Percentiles rank a stretch among this genome's conserved stretches.
These are phyloP conservation scores for Thermochaetoides dissita DNA, from an alignment of 2,329 filamentous ascomycete genomes.

Conservation along the genomic window DNA sequence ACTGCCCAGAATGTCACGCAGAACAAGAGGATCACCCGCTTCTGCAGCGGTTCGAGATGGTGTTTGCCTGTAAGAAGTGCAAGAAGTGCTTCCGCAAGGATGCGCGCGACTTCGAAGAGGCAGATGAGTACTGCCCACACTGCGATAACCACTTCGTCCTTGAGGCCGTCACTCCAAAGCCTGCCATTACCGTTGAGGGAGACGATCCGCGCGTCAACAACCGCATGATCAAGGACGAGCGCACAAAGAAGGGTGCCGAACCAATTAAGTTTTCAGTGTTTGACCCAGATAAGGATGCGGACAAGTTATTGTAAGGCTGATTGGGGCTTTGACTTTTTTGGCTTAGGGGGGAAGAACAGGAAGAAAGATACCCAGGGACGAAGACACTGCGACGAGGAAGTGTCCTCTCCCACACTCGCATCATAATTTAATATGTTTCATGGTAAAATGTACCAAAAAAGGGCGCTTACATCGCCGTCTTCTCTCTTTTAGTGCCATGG, in stretches of 20 bases:
- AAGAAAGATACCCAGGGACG: not conserved
- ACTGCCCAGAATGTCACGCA: conserved; percentile 86
- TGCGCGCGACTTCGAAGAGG: conserved; percentile 79
- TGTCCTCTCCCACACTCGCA: not conserved
- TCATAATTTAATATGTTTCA: not conserved
- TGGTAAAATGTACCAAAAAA: conserved; percentile 3
- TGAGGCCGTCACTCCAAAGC: conserved; percentile 72
- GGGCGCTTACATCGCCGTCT: not conserved
- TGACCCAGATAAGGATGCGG: conserved; percentile 58
- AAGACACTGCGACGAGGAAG: no score
- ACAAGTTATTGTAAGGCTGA: conserved; percentile 37
- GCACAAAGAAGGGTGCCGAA: conserved; percentile 38
- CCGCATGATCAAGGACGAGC: conserved; percentile 86
- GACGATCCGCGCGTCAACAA: conserved; percentile 77
- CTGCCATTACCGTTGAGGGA: conserved; percentile 73
- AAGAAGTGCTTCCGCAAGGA: conserved; percentile 97
- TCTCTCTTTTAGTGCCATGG: not conserved
- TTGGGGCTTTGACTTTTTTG: not conserved
- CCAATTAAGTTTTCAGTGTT: conserved; percentile 53
- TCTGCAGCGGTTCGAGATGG: conserved; percentile 70
- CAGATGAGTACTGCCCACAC: conserved; percentile 96
- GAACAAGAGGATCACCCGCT: conserved; percentile 70
- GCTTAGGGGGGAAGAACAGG: not conserved
- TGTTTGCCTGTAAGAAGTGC: conserved; percentile 97
- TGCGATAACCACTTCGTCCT: conserved; percentile 98